Evolutionary conservation across 1,284 basidiomycete genomes (phyloP).

Genomic region (Cutaneotrichosporon dermatis): DNA sequence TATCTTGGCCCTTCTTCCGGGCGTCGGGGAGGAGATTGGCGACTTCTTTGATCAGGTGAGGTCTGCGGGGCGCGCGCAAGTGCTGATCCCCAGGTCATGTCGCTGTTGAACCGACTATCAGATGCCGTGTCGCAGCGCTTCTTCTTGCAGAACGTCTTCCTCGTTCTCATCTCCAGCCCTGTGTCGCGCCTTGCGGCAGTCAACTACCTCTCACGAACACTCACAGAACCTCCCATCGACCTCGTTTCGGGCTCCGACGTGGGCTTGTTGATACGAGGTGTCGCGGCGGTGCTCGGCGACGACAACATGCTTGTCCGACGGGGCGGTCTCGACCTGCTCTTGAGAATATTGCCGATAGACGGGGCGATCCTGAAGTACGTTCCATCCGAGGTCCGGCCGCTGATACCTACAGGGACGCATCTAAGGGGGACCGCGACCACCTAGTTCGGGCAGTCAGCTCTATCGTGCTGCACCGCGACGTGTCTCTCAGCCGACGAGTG

Average conservation of each 20-base stretch:
- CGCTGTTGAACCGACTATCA: slow-evolving; percentile 74
- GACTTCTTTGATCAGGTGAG: slow-evolving; percentile 91
- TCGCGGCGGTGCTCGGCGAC: slow-evolving; percentile 82
- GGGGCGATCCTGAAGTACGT: slow-evolving; percentile 61
- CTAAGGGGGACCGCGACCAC: slow-evolving; percentile 62
- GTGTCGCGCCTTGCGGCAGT: slow-evolving; percentile 78
- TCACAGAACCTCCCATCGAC: slow-evolving; percentile 53
- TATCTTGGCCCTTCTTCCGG: slow-evolving; percentile 86
- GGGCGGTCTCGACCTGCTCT: slow-evolving; percentile 72
- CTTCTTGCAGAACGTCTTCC: slow-evolving; percentile 93
- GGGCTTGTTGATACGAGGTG: slow-evolving; percentile 86
- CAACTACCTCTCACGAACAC: slow-evolving; percentile 74
- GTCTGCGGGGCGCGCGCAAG: not conserved
- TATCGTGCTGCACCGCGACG: slow-evolving; percentile 84
- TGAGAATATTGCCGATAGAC: slow-evolving; percentile 68
- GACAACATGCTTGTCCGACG: slow-evolving; percentile 82
- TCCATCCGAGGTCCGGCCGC: not conserved
- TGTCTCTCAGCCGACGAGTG: slow-evolving; percentile 86
- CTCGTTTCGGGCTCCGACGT: slow-evolving; percentile 61
- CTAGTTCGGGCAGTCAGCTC: slow-evolving; percentile 72
- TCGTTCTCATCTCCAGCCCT: slow-evolving; percentile 86
- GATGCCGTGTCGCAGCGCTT: slow-evolving; percentile 76
- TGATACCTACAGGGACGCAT: slow-evolving; percentile 46
- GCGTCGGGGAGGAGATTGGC: slow-evolving; percentile 89
- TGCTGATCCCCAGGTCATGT: slow-evolving; percentile 60